Conservation (phyloP, 106 monocot species). For the Platanthera guangdongensis region DNA sequence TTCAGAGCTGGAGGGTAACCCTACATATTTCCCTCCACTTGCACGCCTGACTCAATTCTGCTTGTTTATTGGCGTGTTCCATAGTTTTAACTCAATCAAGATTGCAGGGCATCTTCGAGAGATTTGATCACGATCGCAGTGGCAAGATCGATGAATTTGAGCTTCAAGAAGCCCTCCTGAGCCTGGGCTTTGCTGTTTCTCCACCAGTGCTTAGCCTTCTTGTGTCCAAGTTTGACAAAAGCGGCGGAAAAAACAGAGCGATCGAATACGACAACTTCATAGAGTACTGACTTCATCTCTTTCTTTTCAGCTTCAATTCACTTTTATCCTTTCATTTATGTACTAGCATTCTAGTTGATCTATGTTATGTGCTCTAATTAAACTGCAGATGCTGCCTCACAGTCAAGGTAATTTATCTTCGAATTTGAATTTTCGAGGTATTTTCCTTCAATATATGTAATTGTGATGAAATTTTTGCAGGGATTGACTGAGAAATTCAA, state of each 20-base stretch:
- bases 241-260: constrained; percentile 15
- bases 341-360: neutral
- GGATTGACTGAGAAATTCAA: constrained; percentile 71
- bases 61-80: neutral
- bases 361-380: neutral
- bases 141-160: constrained; percentile 64
- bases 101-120: constrained; percentile 56
- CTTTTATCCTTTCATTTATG: neutral
- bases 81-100: neutral
- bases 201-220: constrained; percentile 49
- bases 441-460: no score
- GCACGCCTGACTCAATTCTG: neutral
- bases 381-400: constrained; percentile 1
- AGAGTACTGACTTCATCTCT: constrained; percentile 33
- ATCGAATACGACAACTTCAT: constrained; percentile 71
- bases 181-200: constrained; percentile 72
- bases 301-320: neutral
- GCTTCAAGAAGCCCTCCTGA: constrained; percentile 59
- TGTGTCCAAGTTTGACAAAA: constrained; percentile 43
- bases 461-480: constrained; percentile 12
- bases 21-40: neutral
- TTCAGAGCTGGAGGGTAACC: constrained; percentile 93
- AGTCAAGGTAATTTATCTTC: neutral
- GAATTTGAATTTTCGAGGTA: no score
- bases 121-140: constrained; percentile 73